phyloP scores from a whole-genome alignment of 2,329 filamentous ascomycete species.

The Fusarium euwallaceae region DNA sequence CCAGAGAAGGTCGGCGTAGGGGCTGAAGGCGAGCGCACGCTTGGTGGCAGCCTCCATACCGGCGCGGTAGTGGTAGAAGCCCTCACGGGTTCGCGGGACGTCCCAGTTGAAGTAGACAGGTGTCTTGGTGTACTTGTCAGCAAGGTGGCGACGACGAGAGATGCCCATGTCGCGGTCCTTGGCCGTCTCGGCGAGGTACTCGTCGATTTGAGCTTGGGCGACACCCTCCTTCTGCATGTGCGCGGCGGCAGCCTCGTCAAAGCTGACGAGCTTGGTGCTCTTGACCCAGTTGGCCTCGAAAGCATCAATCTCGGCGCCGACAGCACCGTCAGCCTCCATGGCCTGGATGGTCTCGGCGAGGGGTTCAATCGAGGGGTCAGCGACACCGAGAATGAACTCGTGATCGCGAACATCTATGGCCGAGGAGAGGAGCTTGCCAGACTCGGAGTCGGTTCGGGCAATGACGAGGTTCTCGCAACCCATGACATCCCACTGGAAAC shows the following conservation, averaged over 20 bases:
- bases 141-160: slow-evolving; percentile 79
- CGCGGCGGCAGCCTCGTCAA: slow-evolving; percentile 88
- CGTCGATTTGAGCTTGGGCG: slow-evolving; percentile 71
- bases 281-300: slow-evolving; percentile 93
- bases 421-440: slow-evolving; percentile 88
- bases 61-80: slow-evolving; percentile 90
- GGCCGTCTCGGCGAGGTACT: slow-evolving; percentile 74
- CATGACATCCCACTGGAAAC: slow-evolving; percentile 99
- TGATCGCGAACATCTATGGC: slow-evolving; percentile 95
- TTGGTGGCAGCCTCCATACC: slow-evolving; percentile 91
- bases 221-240: slow-evolving; percentile 79
- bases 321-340: slow-evolving; percentile 87
- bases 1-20: slow-evolving; percentile 96
- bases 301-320: slow-evolving; percentile 83
- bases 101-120: slow-evolving; percentile 91
- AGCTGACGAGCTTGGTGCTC: slow-evolving; percentile 85
- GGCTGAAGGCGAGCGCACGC: slow-evolving; percentile 90
- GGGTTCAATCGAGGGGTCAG: slow-evolving; percentile 79
- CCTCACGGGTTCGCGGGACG: slow-evolving; percentile 91
- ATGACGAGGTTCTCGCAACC: slow-evolving; percentile 95
- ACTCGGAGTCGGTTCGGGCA: slow-evolving; percentile 95
- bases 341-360: slow-evolving; percentile 89
- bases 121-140: slow-evolving; percentile 73
- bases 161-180: slow-evolving; percentile 82
- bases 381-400: slow-evolving; percentile 93